Evolutionary conservation across 495 filamentous ascomycete genomes (phyloP).

Genomic region (Polyplosphaeria fusca): DNA sequence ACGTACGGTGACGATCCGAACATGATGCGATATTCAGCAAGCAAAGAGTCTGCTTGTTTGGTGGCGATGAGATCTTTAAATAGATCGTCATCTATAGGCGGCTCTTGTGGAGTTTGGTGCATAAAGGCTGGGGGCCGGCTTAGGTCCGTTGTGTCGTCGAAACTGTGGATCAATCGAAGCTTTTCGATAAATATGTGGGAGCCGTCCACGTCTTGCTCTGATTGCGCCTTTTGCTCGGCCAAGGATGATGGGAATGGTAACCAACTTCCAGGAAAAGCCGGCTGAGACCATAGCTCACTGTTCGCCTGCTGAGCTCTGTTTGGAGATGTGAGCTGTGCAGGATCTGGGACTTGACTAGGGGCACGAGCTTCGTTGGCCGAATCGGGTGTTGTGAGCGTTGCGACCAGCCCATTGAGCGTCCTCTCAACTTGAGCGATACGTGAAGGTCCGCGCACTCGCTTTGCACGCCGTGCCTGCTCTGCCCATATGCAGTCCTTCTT

Average conservation of each 20-base stretch:
- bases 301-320: too few relatives aligned
- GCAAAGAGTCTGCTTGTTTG: slow-evolving; percentile 12
- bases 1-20: slow-evolving; percentile 17
- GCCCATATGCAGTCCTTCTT: slow-evolving; percentile 25
- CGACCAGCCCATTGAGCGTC: slow-evolving; percentile 24
- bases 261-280: slow-evolving; percentile 23
- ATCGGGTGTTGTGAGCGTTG: slow-evolving; percentile 4
- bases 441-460: slow-evolving; percentile 16
- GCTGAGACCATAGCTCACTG: too few relatives aligned
- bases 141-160: slow-evolving; percentile 1
- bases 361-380: not conserved
- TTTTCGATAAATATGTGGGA: slow-evolving; percentile 10
- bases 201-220: slow-evolving; percentile 1
- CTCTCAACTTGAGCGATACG: slow-evolving; percentile 27
- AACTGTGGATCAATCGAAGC: slow-evolving; percentile 20
- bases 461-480: slow-evolving; percentile 10
- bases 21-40: slow-evolving; percentile 22
- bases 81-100: slow-evolving; percentile 2
- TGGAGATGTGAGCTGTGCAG: too few relatives aligned
- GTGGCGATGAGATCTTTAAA: slow-evolving; percentile 1
- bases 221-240: not conserved
- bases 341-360: not conserved
- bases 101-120: not conserved
- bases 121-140: slow-evolving; percentile 2
- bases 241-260: slow-evolving; percentile 14